Conservation (phyloP, 2,329 filamentous ascomycete genomes). For the Domatiomyces globalis region DNA sequence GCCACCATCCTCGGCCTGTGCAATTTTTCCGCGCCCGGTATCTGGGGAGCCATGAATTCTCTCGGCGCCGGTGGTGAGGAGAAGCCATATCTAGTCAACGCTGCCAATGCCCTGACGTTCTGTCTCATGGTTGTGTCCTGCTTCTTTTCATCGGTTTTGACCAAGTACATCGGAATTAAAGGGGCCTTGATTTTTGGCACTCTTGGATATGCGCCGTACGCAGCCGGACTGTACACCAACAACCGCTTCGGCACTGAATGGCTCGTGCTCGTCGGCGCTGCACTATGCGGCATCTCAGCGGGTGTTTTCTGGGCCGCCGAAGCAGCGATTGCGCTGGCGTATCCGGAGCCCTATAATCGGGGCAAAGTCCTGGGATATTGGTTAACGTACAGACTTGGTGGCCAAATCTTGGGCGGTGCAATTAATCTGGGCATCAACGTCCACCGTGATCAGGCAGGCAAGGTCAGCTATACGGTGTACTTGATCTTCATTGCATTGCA, state of each 20-base stretch:
- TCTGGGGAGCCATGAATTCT: slow-evolving; percentile 39
- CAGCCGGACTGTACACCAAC: slow-evolving; percentile 57
- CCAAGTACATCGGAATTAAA: slow-evolving; percentile 56
- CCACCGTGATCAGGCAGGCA: slow-evolving; percentile 42
- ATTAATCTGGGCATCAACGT: slow-evolving; percentile 57
- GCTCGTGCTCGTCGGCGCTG: slow-evolving; percentile 54
- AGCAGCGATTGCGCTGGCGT: slow-evolving; percentile 57
- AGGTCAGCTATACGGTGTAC: slow-evolving; percentile 56
- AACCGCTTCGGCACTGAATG: slow-evolving; percentile 56
- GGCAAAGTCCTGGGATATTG: slow-evolving; percentile 54
- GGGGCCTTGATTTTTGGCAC: slow-evolving; percentile 49
- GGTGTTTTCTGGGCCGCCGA: slow-evolving; percentile 66
- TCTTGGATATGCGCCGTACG: slow-evolving; percentile 56
- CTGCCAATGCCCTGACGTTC: slow-evolving; percentile 57
- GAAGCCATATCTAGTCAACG: slow-evolving; percentile 52
- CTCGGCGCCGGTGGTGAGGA: slow-evolving; percentile 55
- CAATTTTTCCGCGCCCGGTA: slow-evolving; percentile 34
- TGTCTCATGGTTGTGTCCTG: slow-evolving; percentile 60
- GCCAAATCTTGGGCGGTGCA: slow-evolving; percentile 57
- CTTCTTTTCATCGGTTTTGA: slow-evolving; percentile 49
- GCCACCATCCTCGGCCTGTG: slow-evolving; percentile 55
- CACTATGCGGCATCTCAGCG: slow-evolving; percentile 54
- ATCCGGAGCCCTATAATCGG: slow-evolving; percentile 55
- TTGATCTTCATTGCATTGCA: slow-evolving; percentile 59
- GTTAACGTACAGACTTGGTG: slow-evolving; percentile 47